Conservation (phyloP, 305 asterid genomes). For the Fraxinus velutina region DNA sequence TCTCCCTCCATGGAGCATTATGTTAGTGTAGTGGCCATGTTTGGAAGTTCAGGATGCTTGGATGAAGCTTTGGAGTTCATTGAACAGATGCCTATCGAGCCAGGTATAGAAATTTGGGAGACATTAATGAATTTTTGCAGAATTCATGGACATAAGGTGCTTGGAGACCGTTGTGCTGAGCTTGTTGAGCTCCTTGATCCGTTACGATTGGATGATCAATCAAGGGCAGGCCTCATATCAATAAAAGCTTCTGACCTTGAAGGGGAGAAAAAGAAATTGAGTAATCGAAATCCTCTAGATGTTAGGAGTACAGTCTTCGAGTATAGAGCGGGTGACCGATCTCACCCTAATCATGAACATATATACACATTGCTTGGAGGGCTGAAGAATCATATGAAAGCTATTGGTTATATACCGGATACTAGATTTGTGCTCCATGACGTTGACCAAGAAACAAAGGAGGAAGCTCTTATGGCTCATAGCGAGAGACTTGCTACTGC, state of each 20-base stretch:
- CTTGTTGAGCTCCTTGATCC: constrained; percentile 54
- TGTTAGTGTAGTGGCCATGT: constrained; percentile 61
- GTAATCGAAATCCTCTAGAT: constrained; percentile 48
- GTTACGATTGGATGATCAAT: constrained; percentile 54
- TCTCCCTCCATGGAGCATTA: constrained; percentile 70
- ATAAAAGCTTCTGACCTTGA: constrained; percentile 44
- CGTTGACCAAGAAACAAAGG: constrained; percentile 71
- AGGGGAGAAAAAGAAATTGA: constrained; percentile 42
- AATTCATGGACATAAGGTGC: constrained; percentile 67
- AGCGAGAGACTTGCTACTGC: constrained; percentile 91
- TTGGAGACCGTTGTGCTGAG: constrained; percentile 76
- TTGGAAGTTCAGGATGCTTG: constrained; percentile 64
- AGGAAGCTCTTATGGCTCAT: constrained; percentile 82
- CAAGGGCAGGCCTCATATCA: constrained; percentile 61
- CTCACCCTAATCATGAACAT: constrained; percentile 65
- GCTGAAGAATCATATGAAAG: constrained; percentile 73
- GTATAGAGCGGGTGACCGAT: constrained; percentile 83
- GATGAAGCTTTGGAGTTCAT: constrained; percentile 78
- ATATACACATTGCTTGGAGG: constrained; percentile 56
- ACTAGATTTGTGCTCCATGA: constrained; percentile 78
- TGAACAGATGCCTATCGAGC: constrained; percentile 60
- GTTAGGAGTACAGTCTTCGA: constrained; percentile 58
- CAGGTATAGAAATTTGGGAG: constrained; percentile 63
- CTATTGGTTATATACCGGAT: constrained; percentile 72
- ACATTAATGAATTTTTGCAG: constrained; percentile 63